Conservation (phyloP, 1,284 basidiomycete species). For the Tilletia caries region DNA sequence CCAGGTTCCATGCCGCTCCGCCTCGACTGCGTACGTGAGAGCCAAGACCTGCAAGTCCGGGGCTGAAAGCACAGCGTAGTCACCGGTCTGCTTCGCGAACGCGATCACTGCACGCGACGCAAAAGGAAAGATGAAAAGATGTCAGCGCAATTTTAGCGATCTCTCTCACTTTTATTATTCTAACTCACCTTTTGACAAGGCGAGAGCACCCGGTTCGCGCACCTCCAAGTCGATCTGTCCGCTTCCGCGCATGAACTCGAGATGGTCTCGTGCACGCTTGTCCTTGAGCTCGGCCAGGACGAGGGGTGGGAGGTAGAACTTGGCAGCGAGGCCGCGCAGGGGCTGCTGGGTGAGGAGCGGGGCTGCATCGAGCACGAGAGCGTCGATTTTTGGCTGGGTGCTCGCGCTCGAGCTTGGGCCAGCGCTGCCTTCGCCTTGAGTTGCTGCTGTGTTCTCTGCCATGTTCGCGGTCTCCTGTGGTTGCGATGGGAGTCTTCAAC, state of each 20-base stretch:
- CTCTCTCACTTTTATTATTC: too few species aligned
- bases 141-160: not conserved
- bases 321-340: constrained; percentile 40
- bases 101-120: constrained; percentile 66
- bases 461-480: not conserved
- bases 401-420: not conserved
- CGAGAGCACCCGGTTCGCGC: constrained; percentile 42
- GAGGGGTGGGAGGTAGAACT: constrained; percentile 45
- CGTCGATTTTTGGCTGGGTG: constrained; percentile 27
- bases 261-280: constrained; percentile 41
- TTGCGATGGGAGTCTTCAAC: too few species aligned
- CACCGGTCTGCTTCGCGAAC: constrained; percentile 92
- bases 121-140: not conserved
- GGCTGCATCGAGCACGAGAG: constrained; percentile 48
- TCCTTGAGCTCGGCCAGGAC: constrained; percentile 51
- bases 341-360: constrained; percentile 47
- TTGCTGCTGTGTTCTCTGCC: not conserved
- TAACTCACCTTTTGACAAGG: constrained; percentile 25
- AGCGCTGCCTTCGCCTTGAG: not conserved
- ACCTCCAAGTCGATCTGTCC: constrained; percentile 43
- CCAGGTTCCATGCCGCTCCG: constrained; percentile 59
- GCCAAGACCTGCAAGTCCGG: constrained; percentile 90
- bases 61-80: constrained; percentile 85
- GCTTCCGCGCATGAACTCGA: constrained; percentile 38
- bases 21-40: constrained; percentile 75